A percentile compares a stretch with the other conserved stretches of the same genome.
Conservation (phyloP, 2,329 filamentous ascomycete genomes). For the Fusarium hainanense region DNA sequence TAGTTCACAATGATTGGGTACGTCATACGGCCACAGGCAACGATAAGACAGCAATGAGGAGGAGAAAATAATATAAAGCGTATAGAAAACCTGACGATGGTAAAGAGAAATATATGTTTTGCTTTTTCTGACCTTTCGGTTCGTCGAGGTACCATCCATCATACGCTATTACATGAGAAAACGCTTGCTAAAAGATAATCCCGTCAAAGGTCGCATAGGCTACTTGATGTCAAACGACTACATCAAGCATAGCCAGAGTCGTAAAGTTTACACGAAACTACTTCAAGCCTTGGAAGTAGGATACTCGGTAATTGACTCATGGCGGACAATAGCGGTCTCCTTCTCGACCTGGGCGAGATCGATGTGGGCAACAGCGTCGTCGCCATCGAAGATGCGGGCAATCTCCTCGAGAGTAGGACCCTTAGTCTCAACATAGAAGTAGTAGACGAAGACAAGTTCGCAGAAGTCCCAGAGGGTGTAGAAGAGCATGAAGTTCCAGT, state of each 20-base stretch:
- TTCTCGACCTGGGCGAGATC: slow-evolving; percentile 67
- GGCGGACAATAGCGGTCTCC: slow-evolving; percentile 52
- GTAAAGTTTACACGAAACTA: neutral
- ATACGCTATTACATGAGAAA: slow-evolving; percentile 11
- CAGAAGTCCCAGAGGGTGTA: slow-evolving; percentile 72
- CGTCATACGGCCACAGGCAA: neutral
- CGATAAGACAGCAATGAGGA: neutral
- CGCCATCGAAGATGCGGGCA: slow-evolving; percentile 76
- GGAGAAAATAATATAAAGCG: neutral
- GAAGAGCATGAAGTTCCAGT: slow-evolving; percentile 75
- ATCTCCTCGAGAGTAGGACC: slow-evolving; percentile 72
- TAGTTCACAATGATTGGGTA: neutral
- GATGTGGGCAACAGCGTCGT: slow-evolving; percentile 66
- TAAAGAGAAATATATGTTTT: neutral
- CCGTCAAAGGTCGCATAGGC: slow-evolving; percentile 1
- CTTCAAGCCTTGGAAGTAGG: slow-evolving; percentile 33
- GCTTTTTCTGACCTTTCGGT: slow-evolving; percentile 4
- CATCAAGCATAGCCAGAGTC: neutral
- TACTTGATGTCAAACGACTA: neutral
- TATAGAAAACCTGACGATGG: slow-evolving; percentile 4
- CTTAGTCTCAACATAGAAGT: slow-evolving; percentile 76
- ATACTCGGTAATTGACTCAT: slow-evolving; percentile 39
- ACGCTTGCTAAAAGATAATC: slow-evolving; percentile 28
- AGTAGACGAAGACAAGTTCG: slow-evolving; percentile 71
- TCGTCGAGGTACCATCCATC: slow-evolving; percentile 8